Percentiles rank a stretch among this genome's conserved stretches.
Conservation (phyloP, 2,329 filamentous ascomycete species). For the Trichoderma guizhouense region DNA sequence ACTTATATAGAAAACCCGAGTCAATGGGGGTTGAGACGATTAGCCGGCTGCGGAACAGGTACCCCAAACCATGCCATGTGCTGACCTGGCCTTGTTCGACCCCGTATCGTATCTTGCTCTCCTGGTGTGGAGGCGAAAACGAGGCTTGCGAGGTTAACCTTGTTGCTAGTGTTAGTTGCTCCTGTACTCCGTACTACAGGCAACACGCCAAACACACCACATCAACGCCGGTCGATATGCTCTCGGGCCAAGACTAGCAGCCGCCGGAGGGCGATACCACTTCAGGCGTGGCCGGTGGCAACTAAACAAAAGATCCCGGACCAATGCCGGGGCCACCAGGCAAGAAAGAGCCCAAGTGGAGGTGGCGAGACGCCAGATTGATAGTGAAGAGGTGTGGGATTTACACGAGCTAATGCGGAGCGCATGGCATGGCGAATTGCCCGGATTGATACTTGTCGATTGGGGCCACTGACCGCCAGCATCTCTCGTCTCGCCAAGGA, state of each 20-base stretch:
- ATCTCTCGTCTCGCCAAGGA: neutral
- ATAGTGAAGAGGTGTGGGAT: neutral
- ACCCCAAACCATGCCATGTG: slow-evolving; percentile 1
- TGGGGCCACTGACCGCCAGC: neutral
- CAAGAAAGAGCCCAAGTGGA: neutral
- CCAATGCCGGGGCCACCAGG: slow-evolving; percentile 15
- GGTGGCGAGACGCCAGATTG: slow-evolving; percentile 6
- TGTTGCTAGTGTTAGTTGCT: neutral
- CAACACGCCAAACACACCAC: neutral
- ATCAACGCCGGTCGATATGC: neutral
- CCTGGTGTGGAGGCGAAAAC: slow-evolving; percentile 4
- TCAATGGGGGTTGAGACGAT: neutral
- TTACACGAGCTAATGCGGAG: neutral
- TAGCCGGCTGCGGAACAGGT: neutral
- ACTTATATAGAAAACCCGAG: slow-evolving; percentile 14
- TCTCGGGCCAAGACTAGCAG: slow-evolving; percentile 22
- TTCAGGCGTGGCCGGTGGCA: slow-evolving; percentile 21
- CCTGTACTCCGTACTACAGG: neutral
- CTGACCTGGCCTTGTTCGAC: neutral
- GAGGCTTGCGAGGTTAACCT: neutral
- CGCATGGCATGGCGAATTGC: slow-evolving; percentile 12
- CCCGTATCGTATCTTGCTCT: neutral
- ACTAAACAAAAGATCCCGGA: slow-evolving; percentile 24
- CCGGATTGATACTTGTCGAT: neutral
- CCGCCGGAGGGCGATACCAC: slow-evolving; percentile 25